Percentiles rank a stretch among this genome's conserved stretches.
These are phyloP conservation scores for Pistacia vera DNA, from an alignment of 345 rosid species.

Conservation along the genomic window DNA sequence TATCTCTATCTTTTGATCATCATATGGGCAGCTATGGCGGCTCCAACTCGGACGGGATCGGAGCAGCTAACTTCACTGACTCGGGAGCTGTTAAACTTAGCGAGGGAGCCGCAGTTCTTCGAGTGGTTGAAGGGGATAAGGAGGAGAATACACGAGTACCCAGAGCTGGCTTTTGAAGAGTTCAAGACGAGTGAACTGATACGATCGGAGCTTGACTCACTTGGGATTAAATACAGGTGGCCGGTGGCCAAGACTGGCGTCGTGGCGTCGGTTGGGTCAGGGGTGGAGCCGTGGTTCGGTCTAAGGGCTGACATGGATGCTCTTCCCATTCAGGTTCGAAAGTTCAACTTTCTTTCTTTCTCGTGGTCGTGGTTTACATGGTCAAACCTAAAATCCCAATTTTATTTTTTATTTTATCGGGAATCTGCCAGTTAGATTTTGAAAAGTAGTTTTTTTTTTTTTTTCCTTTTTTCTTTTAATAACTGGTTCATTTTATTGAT, in stretches of 20 bases:
- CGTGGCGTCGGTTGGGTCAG: constrained; percentile 49
- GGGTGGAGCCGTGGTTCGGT: constrained; percentile 49
- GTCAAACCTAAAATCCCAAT: no score
- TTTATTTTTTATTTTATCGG: no score
- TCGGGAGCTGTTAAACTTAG: constrained; percentile 31
- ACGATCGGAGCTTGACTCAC: constrained; percentile 33
- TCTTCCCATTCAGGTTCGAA: constrained; percentile 44
- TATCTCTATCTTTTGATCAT: background rate
- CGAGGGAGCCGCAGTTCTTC: constrained; percentile 42
- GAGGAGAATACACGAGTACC: constrained; percentile 41
- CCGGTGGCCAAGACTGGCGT: constrained; percentile 38
- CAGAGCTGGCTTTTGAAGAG: constrained; percentile 54
- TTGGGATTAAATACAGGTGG: no score
- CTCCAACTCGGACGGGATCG: background rate
- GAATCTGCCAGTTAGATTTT: no score
- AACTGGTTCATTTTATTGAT: no score
- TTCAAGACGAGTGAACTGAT: constrained; percentile 39
- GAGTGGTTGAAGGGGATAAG: constrained; percentile 28
- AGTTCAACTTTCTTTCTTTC: background rate
- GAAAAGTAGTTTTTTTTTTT: no score
- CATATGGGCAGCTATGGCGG: background rate
- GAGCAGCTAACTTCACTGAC: constrained; percentile 24
- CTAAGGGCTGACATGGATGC: constrained; percentile 70
- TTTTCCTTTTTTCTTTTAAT: no score
- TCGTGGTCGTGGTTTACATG: no score